Evolutionary conservation across 2,329 filamentous ascomycete species (phyloP), one percentile per base, ranked within the genome.

Genomic region (Exophiala bonariae): DNA sequence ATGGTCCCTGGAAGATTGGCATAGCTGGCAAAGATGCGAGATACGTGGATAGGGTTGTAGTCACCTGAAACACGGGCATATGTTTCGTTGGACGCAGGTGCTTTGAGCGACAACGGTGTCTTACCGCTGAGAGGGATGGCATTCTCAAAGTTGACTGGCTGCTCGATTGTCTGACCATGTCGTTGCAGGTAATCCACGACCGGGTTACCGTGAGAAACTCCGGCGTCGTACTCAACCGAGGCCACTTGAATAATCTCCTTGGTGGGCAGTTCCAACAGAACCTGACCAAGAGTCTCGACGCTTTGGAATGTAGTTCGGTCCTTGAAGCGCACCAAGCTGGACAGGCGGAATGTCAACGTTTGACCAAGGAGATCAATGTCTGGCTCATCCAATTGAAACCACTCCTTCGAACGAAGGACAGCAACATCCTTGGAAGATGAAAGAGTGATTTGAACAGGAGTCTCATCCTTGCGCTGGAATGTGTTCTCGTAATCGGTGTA

Each of bases 11-110:
- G 91, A 13, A 99, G 79, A 67, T 91, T 93, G 66, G 93, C 95
- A 63, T 97, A 99, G 72, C 83, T 89, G 23, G 93, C 88, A 73
- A 99, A 99, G 45, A 96, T 89, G 47, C 93, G 87, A 10, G 93
- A 96, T 35, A 99, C 93, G 77, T 99, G 93, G 54, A 99, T 99
- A 18, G 93, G 93, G 72, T 99, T 99, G 80, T 90, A 99, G 68
- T 99, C 93, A 37, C 93, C 93, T 41, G 95, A 99, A 14, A 99
- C 93, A 58, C 90, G 88, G 54, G 93, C 95, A 63, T 99, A 99
- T 22, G 89, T 96, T 77, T 99, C 93, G 72, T 99, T 99, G 47
- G 91, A 96, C 14, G 91, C 86, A 45, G 93, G 93, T 5, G 93
- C 92, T 65, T 90, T 91, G 43, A 99, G 79, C 57, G 86, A 83